Conservation (phyloP, 208 protist species). For the Trypanosomatidae sp. region DNA sequence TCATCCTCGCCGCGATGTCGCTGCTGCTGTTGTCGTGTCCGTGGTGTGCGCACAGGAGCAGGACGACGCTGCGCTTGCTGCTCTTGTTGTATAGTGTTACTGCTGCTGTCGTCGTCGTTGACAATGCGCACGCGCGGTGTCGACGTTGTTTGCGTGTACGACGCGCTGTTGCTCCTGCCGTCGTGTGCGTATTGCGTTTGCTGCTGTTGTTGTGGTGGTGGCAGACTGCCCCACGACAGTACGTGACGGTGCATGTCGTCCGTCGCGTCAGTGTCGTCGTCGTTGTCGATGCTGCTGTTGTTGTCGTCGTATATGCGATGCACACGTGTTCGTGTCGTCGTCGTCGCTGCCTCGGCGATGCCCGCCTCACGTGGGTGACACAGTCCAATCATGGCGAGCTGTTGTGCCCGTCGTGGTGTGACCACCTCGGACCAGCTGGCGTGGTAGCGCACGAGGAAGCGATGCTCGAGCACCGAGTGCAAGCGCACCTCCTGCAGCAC, state of each 20-base stretch:
- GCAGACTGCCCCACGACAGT: not conserved
- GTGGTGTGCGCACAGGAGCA: too few relatives aligned
- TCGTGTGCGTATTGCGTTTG: not conserved
- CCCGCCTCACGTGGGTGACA: conserved; percentile 17
- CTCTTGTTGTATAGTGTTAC: too few relatives aligned
- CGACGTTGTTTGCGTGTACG: not conserved
- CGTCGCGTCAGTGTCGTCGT: not conserved
- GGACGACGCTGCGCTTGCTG: too few relatives aligned
- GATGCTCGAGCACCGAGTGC: conserved; percentile 45
- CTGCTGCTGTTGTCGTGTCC: too few relatives aligned
- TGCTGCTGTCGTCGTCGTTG: not conserved
- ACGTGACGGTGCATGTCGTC: not conserved
- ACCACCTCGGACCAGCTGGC: conserved; percentile 71
- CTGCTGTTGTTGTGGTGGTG: not conserved
- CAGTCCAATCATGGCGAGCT: conserved; percentile 59
- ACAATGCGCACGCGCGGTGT: not conserved
- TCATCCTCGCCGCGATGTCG: not conserved
- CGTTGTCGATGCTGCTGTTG: not conserved
- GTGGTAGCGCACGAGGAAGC: conserved; percentile 64
- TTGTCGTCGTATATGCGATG: too few relatives aligned
- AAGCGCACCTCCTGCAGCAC: conserved; percentile 60
- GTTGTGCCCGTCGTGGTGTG: conserved; percentile 36
- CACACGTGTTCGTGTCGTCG: too few relatives aligned
- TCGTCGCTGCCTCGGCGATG: not conserved
- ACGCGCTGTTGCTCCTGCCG: not conserved